These are phyloP conservation scores for Cladobotryum protrusum DNA, from an alignment of 2,329 filamentous ascomycete species.

Conservation along the genomic window DNA sequence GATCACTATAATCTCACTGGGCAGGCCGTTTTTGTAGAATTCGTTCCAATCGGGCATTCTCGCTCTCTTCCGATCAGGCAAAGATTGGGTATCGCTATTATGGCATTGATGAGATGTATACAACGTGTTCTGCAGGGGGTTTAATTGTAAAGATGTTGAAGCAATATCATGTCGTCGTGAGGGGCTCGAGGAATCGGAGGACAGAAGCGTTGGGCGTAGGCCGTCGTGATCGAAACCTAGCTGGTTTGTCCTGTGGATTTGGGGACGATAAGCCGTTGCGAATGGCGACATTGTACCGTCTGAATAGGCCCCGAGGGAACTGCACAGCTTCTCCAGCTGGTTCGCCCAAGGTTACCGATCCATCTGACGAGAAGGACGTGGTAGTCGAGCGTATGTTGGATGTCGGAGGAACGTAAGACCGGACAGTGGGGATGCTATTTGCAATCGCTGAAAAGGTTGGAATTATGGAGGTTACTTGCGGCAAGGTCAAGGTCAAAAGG, in stretches of 20 bases:
- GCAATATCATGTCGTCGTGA: neutral
- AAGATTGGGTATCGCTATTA: neutral
- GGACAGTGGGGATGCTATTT: neutral
- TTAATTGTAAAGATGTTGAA: neutral
- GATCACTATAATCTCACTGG: slow-evolving; percentile 79
- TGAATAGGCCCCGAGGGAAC: too few species aligned
- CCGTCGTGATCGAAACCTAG: too few species aligned
- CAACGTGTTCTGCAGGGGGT: neutral
- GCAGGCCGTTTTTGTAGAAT: slow-evolving; percentile 76
- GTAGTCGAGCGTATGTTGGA: neutral
- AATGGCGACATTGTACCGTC: too few species aligned
- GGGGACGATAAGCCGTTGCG: too few species aligned
- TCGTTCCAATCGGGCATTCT: slow-evolving; percentile 61
- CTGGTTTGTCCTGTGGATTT: too few species aligned
- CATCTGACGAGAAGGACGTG: too few species aligned
- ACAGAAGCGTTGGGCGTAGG: neutral
- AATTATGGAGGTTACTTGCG: too few species aligned
- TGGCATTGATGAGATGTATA: neutral
- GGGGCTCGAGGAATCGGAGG: neutral
- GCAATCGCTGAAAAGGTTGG: too few species aligned
- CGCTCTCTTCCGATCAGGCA: neutral
- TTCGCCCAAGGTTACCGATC: too few species aligned
- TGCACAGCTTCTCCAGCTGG: too few species aligned
- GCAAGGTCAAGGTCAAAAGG: too few species aligned
- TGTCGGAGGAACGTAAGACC: neutral